These are phyloP conservation scores for Albugo laibachii DNA, from an alignment of 352 stramenopile species.

Conservation along the genomic window DNA sequence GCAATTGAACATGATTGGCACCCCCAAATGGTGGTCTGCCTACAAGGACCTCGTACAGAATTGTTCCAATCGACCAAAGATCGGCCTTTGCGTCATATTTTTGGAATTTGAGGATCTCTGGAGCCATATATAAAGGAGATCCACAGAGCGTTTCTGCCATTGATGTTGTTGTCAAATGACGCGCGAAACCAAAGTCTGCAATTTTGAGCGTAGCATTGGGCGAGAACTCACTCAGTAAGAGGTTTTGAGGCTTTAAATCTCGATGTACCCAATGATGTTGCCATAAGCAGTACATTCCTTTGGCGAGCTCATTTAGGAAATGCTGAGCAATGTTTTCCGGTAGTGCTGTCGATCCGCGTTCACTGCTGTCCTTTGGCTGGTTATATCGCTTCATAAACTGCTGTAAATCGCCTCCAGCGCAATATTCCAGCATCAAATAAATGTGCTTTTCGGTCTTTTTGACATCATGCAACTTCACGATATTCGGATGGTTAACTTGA, in stretches of 20 bases:
- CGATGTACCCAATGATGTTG: conserved; percentile 69
- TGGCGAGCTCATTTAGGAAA: conserved; percentile 41
- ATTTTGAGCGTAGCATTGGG: conserved; percentile 38
- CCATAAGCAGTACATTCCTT: conserved; percentile 57
- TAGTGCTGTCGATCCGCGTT: background rate
- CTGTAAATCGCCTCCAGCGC: conserved; percentile 85
- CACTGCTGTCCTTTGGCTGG: conserved; percentile 7
- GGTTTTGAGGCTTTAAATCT: conserved; percentile 91
- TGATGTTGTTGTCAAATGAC: conserved; percentile 80
- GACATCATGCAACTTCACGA: conserved; percentile 87
- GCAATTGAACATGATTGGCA: conserved; percentile 87
- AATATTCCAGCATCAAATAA: conserved; percentile 96
- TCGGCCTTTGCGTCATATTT: conserved; percentile 95
- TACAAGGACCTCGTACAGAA: conserved; percentile 92
- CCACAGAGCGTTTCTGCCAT: conserved; percentile 92
- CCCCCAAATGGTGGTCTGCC: conserved; percentile 86
- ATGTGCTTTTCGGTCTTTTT: conserved; percentile 90
- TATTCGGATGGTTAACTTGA: conserved; percentile 89
- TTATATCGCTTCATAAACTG: conserved; percentile 70
- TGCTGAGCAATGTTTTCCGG: conserved; percentile 26
- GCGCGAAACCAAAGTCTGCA: conserved; percentile 93
- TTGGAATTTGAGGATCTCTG: conserved; percentile 88
- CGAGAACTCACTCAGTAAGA: conserved; percentile 73
- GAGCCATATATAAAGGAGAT: conserved; percentile 94
- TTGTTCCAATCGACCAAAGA: conserved; percentile 89